Evolutionary conservation across 2,329 filamentous ascomycete species (phyloP).

Genomic region (Talaromyces sp.): DNA sequence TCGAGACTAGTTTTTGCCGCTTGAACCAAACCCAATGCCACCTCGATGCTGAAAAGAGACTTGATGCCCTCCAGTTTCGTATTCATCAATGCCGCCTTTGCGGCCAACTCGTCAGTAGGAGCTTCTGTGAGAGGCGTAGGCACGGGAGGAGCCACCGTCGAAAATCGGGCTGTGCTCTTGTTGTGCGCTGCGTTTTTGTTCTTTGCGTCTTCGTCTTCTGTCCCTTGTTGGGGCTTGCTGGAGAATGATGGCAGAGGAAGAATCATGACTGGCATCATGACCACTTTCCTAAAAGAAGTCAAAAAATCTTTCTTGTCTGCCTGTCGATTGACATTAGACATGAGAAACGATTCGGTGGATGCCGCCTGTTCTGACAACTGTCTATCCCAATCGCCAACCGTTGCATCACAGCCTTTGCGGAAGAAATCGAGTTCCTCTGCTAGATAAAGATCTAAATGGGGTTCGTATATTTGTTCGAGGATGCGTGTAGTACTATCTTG

Average conservation of each 20-base stretch:
- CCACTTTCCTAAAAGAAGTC: constrained; percentile 94
- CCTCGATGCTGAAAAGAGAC: constrained; percentile 91
- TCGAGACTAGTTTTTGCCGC: constrained; percentile 83
- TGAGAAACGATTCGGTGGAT: constrained; percentile 86
- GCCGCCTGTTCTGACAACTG: constrained; percentile 88
- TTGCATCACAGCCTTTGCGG: constrained; percentile 66
- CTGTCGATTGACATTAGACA: constrained; percentile 90
- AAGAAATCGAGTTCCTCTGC: constrained; percentile 89
- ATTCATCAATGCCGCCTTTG: constrained; percentile 97
- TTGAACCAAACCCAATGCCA: constrained; percentile 85
- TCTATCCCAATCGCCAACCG: constrained; percentile 85
- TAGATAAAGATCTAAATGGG: constrained; percentile 88
- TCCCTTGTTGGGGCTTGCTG: constrained; percentile 49
- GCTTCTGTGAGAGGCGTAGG: constrained; percentile 54
- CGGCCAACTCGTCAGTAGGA: constrained; percentile 85
- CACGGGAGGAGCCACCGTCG: constrained; percentile 28
- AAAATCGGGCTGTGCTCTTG: constrained; percentile 33
- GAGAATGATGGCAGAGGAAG: constrained; percentile 61
- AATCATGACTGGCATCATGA: constrained; percentile 97
- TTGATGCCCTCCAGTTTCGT: constrained; percentile 90
- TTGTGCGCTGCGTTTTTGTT: constrained; percentile 17
- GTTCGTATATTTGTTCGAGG: constrained; percentile 74
- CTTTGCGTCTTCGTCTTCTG: constrained; percentile 20
- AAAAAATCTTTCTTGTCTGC: constrained; percentile 96
- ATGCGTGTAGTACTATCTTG: constrained; percentile 62